Evolutionary conservation across 345 rosid species (phyloP).

Genomic region (Bruguiera sexangula): DNA sequence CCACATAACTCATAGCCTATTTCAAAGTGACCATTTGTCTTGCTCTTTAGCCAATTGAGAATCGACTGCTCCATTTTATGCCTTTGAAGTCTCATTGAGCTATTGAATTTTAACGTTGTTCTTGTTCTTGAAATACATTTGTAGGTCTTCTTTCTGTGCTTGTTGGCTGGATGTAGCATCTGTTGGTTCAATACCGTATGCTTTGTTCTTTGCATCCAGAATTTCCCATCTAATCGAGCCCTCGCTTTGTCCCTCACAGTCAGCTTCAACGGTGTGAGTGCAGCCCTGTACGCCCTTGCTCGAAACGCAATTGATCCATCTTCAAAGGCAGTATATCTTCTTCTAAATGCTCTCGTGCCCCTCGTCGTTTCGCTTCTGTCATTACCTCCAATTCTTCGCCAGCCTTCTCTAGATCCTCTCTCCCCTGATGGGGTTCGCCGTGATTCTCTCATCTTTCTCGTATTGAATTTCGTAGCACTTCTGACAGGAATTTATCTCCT

Average conservation of each 20-base stretch:
- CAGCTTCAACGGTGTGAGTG: constrained; percentile 91
- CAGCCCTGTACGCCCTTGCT: constrained; percentile 77
- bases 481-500: constrained; percentile 81
- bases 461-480: constrained; percentile 66
- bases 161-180: constrained; percentile 83
- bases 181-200: constrained; percentile 99
- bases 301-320: constrained; percentile 62
- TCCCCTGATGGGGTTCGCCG: constrained; percentile 63
- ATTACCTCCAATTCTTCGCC: constrained; percentile 75
- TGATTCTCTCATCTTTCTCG: constrained; percentile 64
- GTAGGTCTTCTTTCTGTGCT: constrained; percentile 81
- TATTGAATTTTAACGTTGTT: background rate
- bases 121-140: background rate
- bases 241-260: constrained; percentile 88
- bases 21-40: too few relatives aligned
- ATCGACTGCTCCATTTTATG: too few relatives aligned
- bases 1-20: too few relatives aligned
- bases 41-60: too few relatives aligned
- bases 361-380: constrained; percentile 58
- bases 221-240: constrained; percentile 71
- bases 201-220: constrained; percentile 78
- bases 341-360: constrained; percentile 70
- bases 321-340: constrained; percentile 57
- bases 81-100: too few relatives aligned
- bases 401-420: constrained; percentile 72